Conservation (phyloP, 163 green algal genomes). For the Chlamydomonas reinhardtii region DNA sequence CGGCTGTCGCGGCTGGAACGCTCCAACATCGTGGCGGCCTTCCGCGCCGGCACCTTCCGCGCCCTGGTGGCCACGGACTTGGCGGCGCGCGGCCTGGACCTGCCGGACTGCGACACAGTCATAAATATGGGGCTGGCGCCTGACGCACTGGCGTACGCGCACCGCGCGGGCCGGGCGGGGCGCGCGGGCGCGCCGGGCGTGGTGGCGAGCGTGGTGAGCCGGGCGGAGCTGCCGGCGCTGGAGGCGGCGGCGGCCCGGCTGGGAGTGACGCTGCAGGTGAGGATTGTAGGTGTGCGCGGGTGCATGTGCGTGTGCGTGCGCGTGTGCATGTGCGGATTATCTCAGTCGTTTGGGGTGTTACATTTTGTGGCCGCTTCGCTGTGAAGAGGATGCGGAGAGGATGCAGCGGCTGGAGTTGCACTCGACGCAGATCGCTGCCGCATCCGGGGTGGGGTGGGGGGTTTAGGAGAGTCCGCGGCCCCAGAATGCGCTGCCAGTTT, state of each 20-base stretch:
- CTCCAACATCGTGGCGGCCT: slow-evolving; percentile 76
- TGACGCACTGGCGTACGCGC: slow-evolving; percentile 84
- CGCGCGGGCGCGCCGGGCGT: slow-evolving; percentile 76
- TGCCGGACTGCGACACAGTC: slow-evolving; percentile 83
- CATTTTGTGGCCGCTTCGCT: neutral
- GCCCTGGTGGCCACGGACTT: slow-evolving; percentile 91
- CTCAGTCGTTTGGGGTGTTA: too few relatives aligned
- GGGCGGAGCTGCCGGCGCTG: slow-evolving; percentile 69
- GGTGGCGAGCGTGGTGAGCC: slow-evolving; percentile 75
- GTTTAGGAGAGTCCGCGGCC: too few relatives aligned
- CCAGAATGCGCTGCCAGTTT: too few relatives aligned
- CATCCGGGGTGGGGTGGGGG: too few relatives aligned
- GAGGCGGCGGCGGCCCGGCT: slow-evolving; percentile 73
- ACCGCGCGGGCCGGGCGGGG: slow-evolving; percentile 91
- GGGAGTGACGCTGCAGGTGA: slow-evolving; percentile 70
- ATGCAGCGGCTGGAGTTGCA: too few relatives aligned
- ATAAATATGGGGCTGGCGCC: slow-evolving; percentile 94
- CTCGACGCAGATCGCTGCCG: too few relatives aligned
- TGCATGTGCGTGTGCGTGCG: neutral
- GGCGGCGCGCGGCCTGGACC: slow-evolving; percentile 90
- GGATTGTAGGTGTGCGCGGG: neutral
- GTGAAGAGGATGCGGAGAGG: too few relatives aligned
- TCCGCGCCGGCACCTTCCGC: slow-evolving; percentile 76
- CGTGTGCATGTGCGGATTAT: neutral
- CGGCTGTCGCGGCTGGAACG: slow-evolving; percentile 85